phyloP scores from a whole-genome alignment of 768 basidiomycete genomes.

The Royoungia palumana region DNA sequence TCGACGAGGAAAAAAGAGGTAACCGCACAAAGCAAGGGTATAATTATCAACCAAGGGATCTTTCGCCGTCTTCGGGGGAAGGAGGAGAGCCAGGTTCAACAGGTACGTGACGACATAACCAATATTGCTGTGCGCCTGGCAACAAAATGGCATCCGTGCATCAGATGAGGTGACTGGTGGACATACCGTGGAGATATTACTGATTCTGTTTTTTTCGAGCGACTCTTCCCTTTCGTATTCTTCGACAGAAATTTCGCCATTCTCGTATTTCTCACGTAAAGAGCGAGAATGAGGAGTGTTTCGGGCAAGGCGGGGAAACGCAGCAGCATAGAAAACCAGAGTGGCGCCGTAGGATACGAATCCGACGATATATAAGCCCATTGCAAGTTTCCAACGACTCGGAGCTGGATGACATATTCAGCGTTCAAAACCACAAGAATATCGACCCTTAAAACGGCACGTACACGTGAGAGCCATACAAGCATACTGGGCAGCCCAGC shows the following conservation, averaged over 20 bases:
- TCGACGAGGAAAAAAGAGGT: no score
- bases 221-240: constrained; percentile 75
- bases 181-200: constrained; percentile 76
- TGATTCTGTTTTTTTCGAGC: constrained; percentile 79
- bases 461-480: constrained; percentile 69
- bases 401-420: constrained; percentile 42
- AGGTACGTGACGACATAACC: constrained; percentile 65
- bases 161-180: not conserved
- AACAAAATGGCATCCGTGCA: not conserved
- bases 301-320: constrained; percentile 77
- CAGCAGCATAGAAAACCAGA: constrained; percentile 74
- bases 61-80: constrained; percentile 43
- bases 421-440: not conserved
- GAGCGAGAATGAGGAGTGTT: constrained; percentile 64
- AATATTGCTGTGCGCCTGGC: constrained; percentile 70
- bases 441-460: constrained; percentile 12
- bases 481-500: constrained; percentile 79
- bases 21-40: constrained; percentile 59
- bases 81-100: constrained; percentile 66
- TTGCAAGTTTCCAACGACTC: constrained; percentile 68
- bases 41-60: constrained; percentile 74
- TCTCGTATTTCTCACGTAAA: constrained; percentile 53
- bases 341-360: constrained; percentile 80
- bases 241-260: constrained; percentile 54
- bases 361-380: constrained; percentile 76